A percentile compares a stretch with the other conserved stretches of the same genome.
These are phyloP conservation scores for Fusarium brachygibbosum DNA, from an alignment of 2,329 filamentous ascomycete species.

Conservation along the genomic window DNA sequence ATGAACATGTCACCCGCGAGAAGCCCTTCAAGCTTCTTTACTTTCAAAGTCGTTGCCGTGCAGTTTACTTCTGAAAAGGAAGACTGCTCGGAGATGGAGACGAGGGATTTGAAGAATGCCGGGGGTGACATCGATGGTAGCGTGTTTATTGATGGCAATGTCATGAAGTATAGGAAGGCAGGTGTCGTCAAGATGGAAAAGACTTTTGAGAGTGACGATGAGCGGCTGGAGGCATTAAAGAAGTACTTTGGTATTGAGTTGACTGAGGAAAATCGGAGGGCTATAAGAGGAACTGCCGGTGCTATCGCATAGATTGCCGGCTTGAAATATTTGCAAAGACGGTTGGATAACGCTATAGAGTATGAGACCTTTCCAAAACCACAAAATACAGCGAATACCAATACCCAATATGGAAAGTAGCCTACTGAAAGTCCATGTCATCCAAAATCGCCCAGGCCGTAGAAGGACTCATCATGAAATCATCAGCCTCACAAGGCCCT, in stretches of 20 bases:
- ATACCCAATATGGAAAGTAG: background rate
- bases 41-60: slow-evolving; percentile 25
- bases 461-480: slow-evolving; percentile 23
- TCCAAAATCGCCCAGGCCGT: slow-evolving; percentile 29
- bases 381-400: too few species aligned
- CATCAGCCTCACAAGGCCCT: background rate
- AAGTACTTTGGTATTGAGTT: slow-evolving; percentile 25
- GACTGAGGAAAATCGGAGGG: slow-evolving; percentile 4
- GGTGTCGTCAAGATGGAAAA: slow-evolving; percentile 10
- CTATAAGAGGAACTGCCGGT: slow-evolving; percentile 20
- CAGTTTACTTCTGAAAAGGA: slow-evolving; percentile 26
- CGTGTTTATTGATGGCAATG: slow-evolving; percentile 22
- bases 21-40: slow-evolving; percentile 34
- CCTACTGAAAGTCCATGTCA: slow-evolving; percentile 26
- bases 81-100: background rate
- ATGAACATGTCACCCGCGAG: slow-evolving; percentile 32
- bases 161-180: slow-evolving; percentile 10
- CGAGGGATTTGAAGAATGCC: background rate
- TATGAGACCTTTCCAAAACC: background rate
- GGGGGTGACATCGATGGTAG: slow-evolving; percentile 12
- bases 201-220: slow-evolving; percentile 11
- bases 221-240: slow-evolving; percentile 10
- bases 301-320: background rate
- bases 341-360: background rate
- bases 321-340: accelerated